Evolutionary conservation across 106 monocot species (phyloP).

Genomic region (Hemerocallis citrina): DNA sequence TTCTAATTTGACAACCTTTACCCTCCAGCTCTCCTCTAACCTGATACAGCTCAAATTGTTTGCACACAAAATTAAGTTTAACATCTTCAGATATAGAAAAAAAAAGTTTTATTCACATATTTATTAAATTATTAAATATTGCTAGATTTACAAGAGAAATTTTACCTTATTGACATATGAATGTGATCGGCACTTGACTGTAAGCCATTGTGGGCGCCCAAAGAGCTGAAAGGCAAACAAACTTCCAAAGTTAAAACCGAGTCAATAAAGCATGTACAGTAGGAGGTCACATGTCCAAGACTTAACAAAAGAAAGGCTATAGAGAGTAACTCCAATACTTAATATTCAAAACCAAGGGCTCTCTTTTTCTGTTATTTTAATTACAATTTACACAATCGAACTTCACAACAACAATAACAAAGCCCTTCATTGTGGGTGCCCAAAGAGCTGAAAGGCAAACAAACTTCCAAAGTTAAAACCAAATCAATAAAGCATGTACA

Average conservation of each 20-base stretch:
- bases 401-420: too few species aligned
- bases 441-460: constrained; percentile 53
- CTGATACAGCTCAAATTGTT: constrained; percentile 21
- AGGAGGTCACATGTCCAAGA: background rate
- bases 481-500: background rate
- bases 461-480: constrained; percentile 1
- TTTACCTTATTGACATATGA: constrained; percentile 64
- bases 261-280: background rate
- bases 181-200: constrained; percentile 70
- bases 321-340: too few species aligned
- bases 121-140: background rate
- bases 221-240: constrained; percentile 48
- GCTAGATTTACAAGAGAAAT: background rate
- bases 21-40: constrained; percentile 66
- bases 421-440: constrained; percentile 91
- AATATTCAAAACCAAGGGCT: too few species aligned
- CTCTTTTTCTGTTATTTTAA: too few species aligned
- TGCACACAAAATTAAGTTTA: background rate
- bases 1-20: constrained; percentile 63
- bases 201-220: constrained; percentile 90
- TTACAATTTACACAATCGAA: too few species aligned
- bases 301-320: background rate
- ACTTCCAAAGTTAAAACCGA: background rate
- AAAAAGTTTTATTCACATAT: background rate
- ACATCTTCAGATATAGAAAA: background rate